Base-by-base conservation (phyloP, 2,329 filamentous ascomycete species). In the Aureobasidium melanogenum region DNA sequence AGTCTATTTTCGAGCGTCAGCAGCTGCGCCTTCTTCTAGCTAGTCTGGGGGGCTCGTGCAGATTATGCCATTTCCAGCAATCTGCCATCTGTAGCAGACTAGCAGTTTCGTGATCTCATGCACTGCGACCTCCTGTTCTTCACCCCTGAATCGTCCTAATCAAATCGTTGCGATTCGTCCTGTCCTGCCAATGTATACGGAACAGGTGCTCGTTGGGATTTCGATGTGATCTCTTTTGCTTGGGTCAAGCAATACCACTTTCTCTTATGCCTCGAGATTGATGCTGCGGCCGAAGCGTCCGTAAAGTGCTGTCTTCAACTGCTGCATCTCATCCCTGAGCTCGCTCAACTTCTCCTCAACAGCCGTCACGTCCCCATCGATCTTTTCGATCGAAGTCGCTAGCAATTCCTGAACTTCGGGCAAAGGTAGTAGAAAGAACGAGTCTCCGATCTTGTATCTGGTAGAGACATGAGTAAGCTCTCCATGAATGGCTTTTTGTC, bases 391-490 rank as follows among this genome's bases (percentile, higher is more conserved):
- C 6, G 89, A 88, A 12, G 82, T 76, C 19, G 84, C 79, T 5
- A 99, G 85, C 76, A 97, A 83, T 67, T 93, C 87, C 71, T 97
- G 91, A 2, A 94, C 94, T 72, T 96, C 88, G 52, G 87, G 77
- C 17, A 97, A 82, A 9, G 88, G 87, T 57, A 99, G 77, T 63
- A 91, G 88, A 74, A 97, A 89, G 78, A 97, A 99, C 6, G 91
- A 89, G 74, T 97, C 94, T 66, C 94, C 94, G 62, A 99, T 90
- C 77, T 96, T 96, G 80, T 97, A 97, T 62, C 92, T 97, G 72
- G n/a, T 10, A 17, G 7, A 10, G 14, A 47, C 24, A 28, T 47
- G 24, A 47, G 44, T 47, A 28, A 30, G 6, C 15, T 47, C 24
- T n/a, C 4, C 7, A 10, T 28, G 24, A 22, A 46, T n/a, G 15